Evolutionary conservation across 768 basidiomycete species (phyloP).

Genomic region (Pleurotus platypus): DNA sequence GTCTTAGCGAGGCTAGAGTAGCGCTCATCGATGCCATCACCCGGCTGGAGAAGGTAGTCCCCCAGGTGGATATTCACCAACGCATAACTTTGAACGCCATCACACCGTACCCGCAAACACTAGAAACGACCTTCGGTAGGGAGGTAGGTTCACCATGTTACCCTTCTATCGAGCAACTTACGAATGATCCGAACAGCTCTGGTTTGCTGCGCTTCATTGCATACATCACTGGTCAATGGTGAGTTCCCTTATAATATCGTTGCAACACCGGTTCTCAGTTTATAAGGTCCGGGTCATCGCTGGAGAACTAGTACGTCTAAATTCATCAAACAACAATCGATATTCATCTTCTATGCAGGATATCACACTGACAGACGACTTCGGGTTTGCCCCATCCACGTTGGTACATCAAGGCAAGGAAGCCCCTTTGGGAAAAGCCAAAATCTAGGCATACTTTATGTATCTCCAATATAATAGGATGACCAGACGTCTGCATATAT

Average conservation of each 20-base stretch:
- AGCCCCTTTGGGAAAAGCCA: slow-evolving; percentile 61
- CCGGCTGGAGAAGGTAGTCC: slow-evolving; percentile 51
- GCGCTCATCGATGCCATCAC: slow-evolving; percentile 55
- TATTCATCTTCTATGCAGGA: slow-evolving; percentile 34
- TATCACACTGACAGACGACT: slow-evolving; percentile 66
- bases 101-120: slow-evolving; percentile 72
- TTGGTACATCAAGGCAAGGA: slow-evolving; percentile 69
- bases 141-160: slow-evolving; percentile 47
- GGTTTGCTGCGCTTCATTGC: slow-evolving; percentile 84
- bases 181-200: slow-evolving; percentile 45
- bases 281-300: slow-evolving; percentile 76
- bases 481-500: too few species aligned
- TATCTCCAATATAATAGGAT: neutral
- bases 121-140: slow-evolving; percentile 78
- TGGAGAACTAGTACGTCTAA: slow-evolving; percentile 65
- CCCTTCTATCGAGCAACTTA: neutral
- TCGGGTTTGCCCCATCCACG: slow-evolving; percentile 86
- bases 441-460: slow-evolving; percentile 35
- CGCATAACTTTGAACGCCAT: slow-evolving; percentile 75
- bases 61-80: slow-evolving; percentile 45
- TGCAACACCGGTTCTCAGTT: slow-evolving; percentile 1
- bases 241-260: slow-evolving; percentile 16
- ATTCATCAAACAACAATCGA: neutral
- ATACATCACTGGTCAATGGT: slow-evolving; percentile 94
- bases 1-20: slow-evolving; percentile 51